A percentile compares a stretch with the other conserved stretches of the same genome.
Conservation (phyloP, 108 stramenopile genomes). For the Asterionellopsis glacialis region DNA sequence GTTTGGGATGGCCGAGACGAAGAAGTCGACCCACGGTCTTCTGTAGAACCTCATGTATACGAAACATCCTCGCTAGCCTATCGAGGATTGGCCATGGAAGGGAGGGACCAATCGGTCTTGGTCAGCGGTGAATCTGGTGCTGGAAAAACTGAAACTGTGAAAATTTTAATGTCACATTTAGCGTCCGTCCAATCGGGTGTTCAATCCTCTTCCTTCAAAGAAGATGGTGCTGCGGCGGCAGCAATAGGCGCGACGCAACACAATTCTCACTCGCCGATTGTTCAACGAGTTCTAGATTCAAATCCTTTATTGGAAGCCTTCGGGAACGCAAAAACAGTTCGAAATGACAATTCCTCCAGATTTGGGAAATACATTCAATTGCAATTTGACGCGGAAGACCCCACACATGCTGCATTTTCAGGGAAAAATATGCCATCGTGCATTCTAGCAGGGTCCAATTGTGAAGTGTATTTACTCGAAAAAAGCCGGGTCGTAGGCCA, state of each 20-base stretch:
- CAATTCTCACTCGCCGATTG: slow-evolving; percentile 30
- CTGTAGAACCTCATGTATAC: slow-evolving; percentile 75
- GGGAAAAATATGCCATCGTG: slow-evolving; percentile 31
- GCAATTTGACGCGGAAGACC: slow-evolving; percentile 65
- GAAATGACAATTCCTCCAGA: slow-evolving; percentile 83
- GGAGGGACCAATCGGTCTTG: slow-evolving; percentile 73
- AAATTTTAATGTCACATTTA: slow-evolving; percentile 86
- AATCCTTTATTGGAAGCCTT: slow-evolving; percentile 94
- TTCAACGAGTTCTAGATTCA: slow-evolving; percentile 80
- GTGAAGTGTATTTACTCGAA: slow-evolving; percentile 92
- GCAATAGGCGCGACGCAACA: slow-evolving; percentile 11
- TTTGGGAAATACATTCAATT: slow-evolving; percentile 92
- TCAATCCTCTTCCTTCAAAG: not conserved
- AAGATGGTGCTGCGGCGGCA: not conserved
- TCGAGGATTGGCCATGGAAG: slow-evolving; percentile 58
- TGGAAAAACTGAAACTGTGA: slow-evolving; percentile 93
- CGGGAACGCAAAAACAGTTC: slow-evolving; percentile 87
- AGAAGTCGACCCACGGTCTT: slow-evolving; percentile 45
- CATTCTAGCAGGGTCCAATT: slow-evolving; percentile 66
- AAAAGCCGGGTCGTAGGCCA: slow-evolving; percentile 93
- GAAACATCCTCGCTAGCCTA: slow-evolving; percentile 79
- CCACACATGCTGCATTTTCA: slow-evolving; percentile 29
- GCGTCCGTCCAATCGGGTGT: slow-evolving; percentile 57
- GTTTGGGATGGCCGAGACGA: slow-evolving; percentile 53
- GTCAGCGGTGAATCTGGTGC: slow-evolving; percentile 89